phyloP scores from a whole-genome alignment of 306 rosid genomes.

The Prunus mume region DNA sequence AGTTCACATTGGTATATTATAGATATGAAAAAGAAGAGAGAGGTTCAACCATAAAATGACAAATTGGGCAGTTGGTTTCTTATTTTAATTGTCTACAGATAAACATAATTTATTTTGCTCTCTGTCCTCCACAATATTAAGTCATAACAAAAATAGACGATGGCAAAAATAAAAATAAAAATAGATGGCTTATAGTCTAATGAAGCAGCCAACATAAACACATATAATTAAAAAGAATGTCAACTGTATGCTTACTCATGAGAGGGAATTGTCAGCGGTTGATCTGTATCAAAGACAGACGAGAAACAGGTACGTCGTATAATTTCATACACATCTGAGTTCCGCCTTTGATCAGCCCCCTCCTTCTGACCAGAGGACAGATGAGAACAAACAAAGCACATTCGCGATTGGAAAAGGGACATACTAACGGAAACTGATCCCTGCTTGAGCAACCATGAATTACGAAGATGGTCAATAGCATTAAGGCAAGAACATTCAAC shows the following conservation, averaged over 20 bases:
- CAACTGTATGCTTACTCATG: conserved; percentile 69
- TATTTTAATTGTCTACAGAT: not conserved
- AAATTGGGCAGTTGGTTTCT: not conserved
- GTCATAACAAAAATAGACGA: not conserved
- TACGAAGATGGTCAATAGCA: conserved; percentile 20
- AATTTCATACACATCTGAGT: conserved; percentile 80
- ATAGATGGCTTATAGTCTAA: too few relatives aligned
- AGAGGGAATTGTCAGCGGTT: conserved; percentile 77
- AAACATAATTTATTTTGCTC: too few relatives aligned
- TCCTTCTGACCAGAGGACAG: conserved; percentile 91
- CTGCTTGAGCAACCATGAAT: conserved; percentile 45
- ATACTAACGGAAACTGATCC: conserved; percentile 94
- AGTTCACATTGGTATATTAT: conserved; percentile 11
- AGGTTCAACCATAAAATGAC: not conserved
- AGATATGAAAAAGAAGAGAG: conserved; percentile 11
- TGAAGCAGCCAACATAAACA: not conserved
- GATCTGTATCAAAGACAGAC: conserved; percentile 65
- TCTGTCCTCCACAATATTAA: too few relatives aligned
- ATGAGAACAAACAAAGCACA: conserved; percentile 97
- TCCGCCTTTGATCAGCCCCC: conserved; percentile 79
- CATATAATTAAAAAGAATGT: not conserved
- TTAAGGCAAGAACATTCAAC: conserved; percentile 16
- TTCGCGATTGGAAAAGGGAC: conserved; percentile 84
- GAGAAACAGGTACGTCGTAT: conserved; percentile 77
- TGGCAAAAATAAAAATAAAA: not conserved